Percentiles rank a stretch among this genome's conserved stretches.
Conservation (phyloP, 345 rosid species). For the Gossypium arboreum region DNA sequence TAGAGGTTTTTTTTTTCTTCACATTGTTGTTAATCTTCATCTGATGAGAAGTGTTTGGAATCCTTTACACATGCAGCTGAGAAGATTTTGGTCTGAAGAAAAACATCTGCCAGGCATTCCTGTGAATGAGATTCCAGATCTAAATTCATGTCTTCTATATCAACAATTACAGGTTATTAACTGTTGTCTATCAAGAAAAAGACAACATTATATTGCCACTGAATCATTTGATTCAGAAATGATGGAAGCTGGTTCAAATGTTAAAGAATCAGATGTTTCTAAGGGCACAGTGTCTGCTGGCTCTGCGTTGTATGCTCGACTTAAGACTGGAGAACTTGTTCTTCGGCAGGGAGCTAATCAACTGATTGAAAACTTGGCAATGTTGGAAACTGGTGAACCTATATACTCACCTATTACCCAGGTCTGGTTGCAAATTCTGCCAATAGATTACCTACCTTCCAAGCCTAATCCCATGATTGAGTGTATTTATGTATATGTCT, state of each 20-base stretch:
- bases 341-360: constrained; percentile 66
- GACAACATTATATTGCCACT: constrained; percentile 46
- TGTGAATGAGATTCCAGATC: constrained; percentile 63
- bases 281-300: constrained; percentile 23
- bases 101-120: constrained; percentile 78
- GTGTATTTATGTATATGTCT: constrained; percentile 13
- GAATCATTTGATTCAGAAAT: constrained; percentile 68
- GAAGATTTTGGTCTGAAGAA: constrained; percentile 73
- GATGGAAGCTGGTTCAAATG: constrained; percentile 42
- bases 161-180: constrained; percentile 91
- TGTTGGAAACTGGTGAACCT: constrained; percentile 94
- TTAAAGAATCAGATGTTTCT: constrained; percentile 36
- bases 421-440: constrained; percentile 41
- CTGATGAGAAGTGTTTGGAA: constrained; percentile 19
- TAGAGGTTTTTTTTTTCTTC: neutral
- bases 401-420: constrained; percentile 77
- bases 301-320: constrained; percentile 53
- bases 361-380: constrained; percentile 49
- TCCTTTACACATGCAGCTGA: constrained; percentile 54
- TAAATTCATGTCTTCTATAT: constrained; percentile 75
- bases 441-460: constrained; percentile 16
- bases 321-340: constrained; percentile 62
- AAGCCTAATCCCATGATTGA: constrained; percentile 5
- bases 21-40: neutral
- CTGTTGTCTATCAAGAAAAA: constrained; percentile 83